A percentile compares a stretch with the other conserved stretches of the same genome.
Evolutionary conservation across 2,329 filamentous ascomycete species (phyloP).

Genomic region (Amauroascus niger): DNA sequence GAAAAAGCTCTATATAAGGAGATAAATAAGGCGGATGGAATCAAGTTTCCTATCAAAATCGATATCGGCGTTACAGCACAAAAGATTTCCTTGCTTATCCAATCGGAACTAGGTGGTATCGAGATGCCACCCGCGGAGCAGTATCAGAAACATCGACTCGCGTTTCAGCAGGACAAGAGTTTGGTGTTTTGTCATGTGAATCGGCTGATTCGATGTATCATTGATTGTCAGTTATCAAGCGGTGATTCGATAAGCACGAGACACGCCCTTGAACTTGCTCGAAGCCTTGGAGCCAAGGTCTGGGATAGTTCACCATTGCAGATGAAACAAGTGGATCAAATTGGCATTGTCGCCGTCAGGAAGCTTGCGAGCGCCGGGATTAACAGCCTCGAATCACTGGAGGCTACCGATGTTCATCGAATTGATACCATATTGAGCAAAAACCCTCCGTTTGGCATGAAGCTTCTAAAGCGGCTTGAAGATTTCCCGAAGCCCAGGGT

Average conservation of each 20-base stretch:
- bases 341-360: slow-evolving; percentile 65
- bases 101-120: slow-evolving; percentile 59
- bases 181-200: slow-evolving; percentile 59
- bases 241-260: slow-evolving; percentile 58
- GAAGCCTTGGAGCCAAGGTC: slow-evolving; percentile 61
- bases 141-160: slow-evolving; percentile 44
- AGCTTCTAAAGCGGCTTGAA: slow-evolving; percentile 54
- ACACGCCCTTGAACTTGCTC: slow-evolving; percentile 64
- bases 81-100: slow-evolving; percentile 69
- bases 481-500: slow-evolving; percentile 62
- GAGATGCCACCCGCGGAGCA: slow-evolving; percentile 54
- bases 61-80: slow-evolving; percentile 57
- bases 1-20: slow-evolving; percentile 63
- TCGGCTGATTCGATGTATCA: slow-evolving; percentile 62
- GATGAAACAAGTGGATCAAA: slow-evolving; percentile 68
- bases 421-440: slow-evolving; percentile 70
- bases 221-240: slow-evolving; percentile 57
- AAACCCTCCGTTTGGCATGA: slow-evolving; percentile 73
- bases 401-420: slow-evolving; percentile 54
- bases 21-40: slow-evolving; percentile 58
- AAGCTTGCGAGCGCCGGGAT: slow-evolving; percentile 65
- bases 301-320: slow-evolving; percentile 80
- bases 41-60: slow-evolving; percentile 62
- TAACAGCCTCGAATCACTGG: slow-evolving; percentile 60
- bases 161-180: slow-evolving; percentile 52